Percentiles rank a stretch among this genome's conserved stretches.
Evolutionary conservation across 2,329 filamentous ascomycete genomes (phyloP).

Genomic region (Ophidiomyces ophidiicola): DNA sequence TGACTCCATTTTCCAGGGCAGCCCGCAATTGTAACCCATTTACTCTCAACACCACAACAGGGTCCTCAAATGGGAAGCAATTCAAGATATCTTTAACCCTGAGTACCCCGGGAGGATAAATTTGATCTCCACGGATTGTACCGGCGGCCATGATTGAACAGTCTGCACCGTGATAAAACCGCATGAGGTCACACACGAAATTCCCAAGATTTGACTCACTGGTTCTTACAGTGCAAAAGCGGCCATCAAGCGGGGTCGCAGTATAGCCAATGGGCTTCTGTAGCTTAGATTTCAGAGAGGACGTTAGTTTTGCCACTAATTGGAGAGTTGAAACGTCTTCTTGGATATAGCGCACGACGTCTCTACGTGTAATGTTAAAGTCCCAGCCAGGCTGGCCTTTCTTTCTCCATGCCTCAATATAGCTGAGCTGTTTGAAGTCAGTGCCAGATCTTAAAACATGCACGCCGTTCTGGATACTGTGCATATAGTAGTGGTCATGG

Average conservation of each 20-base stretch:
- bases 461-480: conserved; percentile 62
- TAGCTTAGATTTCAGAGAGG: conserved; percentile 60
- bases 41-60: conserved; percentile 63
- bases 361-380: conserved; percentile 62
- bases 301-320: conserved; percentile 57
- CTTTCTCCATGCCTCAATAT: conserved; percentile 62
- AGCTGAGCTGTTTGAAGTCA: conserved; percentile 87
- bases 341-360: conserved; percentile 57
- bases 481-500: conserved; percentile 80
- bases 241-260: conserved; percentile 66
- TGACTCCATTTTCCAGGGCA: conserved; percentile 76
- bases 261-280: conserved; percentile 78
- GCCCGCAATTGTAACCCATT: conserved; percentile 60
- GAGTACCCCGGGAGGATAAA: conserved; percentile 70
- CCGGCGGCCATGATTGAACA: conserved; percentile 75
- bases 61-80: conserved; percentile 88
- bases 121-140: conserved; percentile 76
- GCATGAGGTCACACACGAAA: conserved; percentile 86
- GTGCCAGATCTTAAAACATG: conserved; percentile 79
- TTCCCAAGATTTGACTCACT: conserved; percentile 77
- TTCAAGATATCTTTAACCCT: conserved; percentile 71
- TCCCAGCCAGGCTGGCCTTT: conserved; percentile 51
- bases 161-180: conserved; percentile 66
- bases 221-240: conserved; percentile 69
- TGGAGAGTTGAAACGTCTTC: conserved; percentile 49